phyloP scores from a whole-genome alignment of 257 asterid species.

The Nicotiana sylvestris region DNA sequence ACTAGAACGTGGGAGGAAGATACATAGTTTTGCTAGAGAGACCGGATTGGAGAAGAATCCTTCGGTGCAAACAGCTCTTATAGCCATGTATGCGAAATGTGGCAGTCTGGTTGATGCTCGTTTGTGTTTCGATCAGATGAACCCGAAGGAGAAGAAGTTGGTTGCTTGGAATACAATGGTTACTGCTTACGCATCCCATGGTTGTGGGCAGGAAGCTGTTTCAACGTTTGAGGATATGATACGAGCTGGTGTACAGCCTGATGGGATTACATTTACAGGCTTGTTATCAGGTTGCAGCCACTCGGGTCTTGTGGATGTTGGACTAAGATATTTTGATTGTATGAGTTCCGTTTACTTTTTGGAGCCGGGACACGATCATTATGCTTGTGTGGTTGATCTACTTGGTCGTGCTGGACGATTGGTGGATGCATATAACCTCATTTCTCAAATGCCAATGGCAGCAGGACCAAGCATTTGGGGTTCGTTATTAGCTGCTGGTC shows the following conservation, averaged over 20 bases:
- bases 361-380: conserved; percentile 61
- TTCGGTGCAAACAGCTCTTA: conserved; percentile 61
- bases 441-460: conserved; percentile 59
- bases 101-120: conserved; percentile 68
- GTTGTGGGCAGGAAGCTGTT: conserved; percentile 52
- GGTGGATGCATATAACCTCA: conserved; percentile 60
- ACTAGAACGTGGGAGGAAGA: conserved; percentile 51
- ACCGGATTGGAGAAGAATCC: conserved; percentile 57
- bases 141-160: conserved; percentile 33
- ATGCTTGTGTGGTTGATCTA: conserved; percentile 73
- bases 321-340: conserved; percentile 51
- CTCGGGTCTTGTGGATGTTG: conserved; percentile 77
- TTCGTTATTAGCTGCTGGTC: conserved; percentile 62
- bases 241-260: conserved; percentile 56
- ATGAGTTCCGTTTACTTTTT: conserved; percentile 46
- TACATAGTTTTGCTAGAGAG: conserved; percentile 48
- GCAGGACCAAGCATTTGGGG: conserved; percentile 88
- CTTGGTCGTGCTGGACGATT: conserved; percentile 74
- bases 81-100: conserved; percentile 84
- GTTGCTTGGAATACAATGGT: conserved; percentile 85
- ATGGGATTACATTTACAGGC: conserved; percentile 69
- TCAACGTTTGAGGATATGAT: conserved; percentile 55
- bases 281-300: conserved; percentile 78
- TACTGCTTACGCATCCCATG: conserved; percentile 73
- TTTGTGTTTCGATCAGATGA: conserved; percentile 47